These are phyloP conservation scores for Salvia splendens DNA, from an alignment of 257 asterid genomes.

Conservation along the genomic window DNA sequence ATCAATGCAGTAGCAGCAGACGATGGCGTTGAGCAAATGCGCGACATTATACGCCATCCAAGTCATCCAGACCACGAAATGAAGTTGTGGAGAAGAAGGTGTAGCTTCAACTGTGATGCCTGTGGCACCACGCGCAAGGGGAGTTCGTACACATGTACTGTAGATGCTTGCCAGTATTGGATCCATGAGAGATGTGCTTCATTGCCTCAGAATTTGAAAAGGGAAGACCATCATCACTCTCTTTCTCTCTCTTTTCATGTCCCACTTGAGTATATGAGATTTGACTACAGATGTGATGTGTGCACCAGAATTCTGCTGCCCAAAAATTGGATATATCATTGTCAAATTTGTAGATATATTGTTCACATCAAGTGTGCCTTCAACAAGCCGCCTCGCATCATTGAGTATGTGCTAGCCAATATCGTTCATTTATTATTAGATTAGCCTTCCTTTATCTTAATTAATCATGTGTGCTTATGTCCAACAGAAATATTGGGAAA, in stretches of 20 bases:
- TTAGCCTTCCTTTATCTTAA: no score
- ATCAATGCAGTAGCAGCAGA: neutral
- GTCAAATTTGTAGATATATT: neutral
- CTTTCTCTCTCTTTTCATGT: neutral
- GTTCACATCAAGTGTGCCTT: neutral
- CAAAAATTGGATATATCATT: neutral
- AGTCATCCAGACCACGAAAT: neutral
- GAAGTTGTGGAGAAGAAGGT: neutral
- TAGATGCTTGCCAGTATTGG: neutral
- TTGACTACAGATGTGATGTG: neutral
- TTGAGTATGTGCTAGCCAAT: no score
- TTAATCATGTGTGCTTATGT: no score
- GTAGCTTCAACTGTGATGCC: no score
- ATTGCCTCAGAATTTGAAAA: no score
- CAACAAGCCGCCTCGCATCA: neutral
- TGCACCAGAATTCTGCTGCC: neutral
- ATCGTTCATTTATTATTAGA: no score
- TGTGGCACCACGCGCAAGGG: neutral
- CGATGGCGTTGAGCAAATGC: neutral
- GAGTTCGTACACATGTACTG: neutral
- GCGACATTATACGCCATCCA: neutral
- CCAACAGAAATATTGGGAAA: no score
- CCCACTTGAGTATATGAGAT: neutral
- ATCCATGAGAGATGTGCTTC: no score
- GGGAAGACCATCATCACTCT: neutral